A percentile compares a stretch with the other conserved stretches of the same genome.
Evolutionary conservation across 2,329 filamentous ascomycete species (phyloP).

Genomic region (Aspergillus sergii): DNA sequence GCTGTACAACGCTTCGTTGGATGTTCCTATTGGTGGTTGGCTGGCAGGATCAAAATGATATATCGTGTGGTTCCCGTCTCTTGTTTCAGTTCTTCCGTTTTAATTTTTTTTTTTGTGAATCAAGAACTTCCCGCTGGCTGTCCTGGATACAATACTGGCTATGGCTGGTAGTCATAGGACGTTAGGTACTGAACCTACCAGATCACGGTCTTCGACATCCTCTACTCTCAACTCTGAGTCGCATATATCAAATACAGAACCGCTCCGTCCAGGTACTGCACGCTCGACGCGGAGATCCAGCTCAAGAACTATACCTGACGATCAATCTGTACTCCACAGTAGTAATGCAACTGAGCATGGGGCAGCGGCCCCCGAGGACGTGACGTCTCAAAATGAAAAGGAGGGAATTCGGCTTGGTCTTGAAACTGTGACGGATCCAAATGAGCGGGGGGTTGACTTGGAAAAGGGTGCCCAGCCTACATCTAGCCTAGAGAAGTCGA

Average conservation of each 20-base stretch:
- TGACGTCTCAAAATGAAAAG: conserved; percentile 17
- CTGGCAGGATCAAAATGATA: neutral
- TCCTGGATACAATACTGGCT: neutral
- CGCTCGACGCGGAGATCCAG: conserved; percentile 12
- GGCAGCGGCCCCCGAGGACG: conserved; percentile 6
- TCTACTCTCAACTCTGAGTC: conserved; percentile 20
- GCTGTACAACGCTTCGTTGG: neutral
- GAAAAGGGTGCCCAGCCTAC: conserved; percentile 20
- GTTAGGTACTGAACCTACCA: conserved; percentile 8
- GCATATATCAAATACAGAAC: conserved; percentile 8
- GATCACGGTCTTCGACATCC: conserved; percentile 19
- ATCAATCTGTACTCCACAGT: conserved; percentile 35
- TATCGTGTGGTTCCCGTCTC: neutral
- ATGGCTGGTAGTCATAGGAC: conserved; percentile 15
- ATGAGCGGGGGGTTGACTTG: conserved; percentile 31
- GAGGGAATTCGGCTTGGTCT: conserved; percentile 16
- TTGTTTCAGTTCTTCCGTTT: neutral
- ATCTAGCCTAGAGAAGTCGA: conserved; percentile 28
- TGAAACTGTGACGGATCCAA: conserved; percentile 28
- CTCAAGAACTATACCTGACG: conserved; percentile 31
- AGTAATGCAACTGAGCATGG: conserved; percentile 18
- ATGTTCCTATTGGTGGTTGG: neutral
- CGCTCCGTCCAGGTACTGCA: conserved; percentile 5
- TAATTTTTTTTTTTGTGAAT: neutral
- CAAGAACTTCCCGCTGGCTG: neutral